Base-by-base conservation (phyloP, 257 asterid species). In the Petunia axillaris region DNA sequence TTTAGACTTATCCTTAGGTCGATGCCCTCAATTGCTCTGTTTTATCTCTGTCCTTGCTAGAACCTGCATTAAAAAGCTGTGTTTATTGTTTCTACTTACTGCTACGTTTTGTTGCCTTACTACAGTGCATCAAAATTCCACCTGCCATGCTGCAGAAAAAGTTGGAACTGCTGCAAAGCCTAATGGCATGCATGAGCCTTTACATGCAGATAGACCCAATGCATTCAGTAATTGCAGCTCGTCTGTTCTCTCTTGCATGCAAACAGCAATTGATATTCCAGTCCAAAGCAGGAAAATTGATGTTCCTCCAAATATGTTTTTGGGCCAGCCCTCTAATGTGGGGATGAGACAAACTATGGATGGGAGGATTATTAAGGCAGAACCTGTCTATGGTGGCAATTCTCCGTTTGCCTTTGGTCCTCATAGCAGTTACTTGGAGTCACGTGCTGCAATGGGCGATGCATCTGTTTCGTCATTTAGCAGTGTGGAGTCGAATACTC, bases 391-490 rank as follows among this genome's bases (percentile, higher is more conserved):
- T 85, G 91, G 85, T 63, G 91, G 91, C 71, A 83, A 82, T 87
- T 89, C 90, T 5, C 84, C 87, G 79, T 93, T 88, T 64, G 84
- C 86, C 76, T 88, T 87, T 85, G 88, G 86, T 58, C 89, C 84
- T 40, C 91, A 87, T 62, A 86, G 85, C 85, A 90, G 87, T 80
- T 87, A 85, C 82, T 76, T 88, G 85, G 97, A 89, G 76, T 85
- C 91, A 55, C 91, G 89, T 76, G 84, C 91, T 60, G 78, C 87
- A 82, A 83, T 91, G 87, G 91, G 91, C 50, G 94, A 91, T 88
- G 90, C 91, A 64, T 85, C 96, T 81, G 91, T 88, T 36, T 79
- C 92, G 43, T 88, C 94, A 79, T 91, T 87, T 84, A 86, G 93
- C 78, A 86, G 92, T 79, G 91, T 87, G 11, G 94, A 88, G 76